Base-by-base conservation (phyloP, 305 asterid genomes). In the Solanum aculeatissimum region DNA sequence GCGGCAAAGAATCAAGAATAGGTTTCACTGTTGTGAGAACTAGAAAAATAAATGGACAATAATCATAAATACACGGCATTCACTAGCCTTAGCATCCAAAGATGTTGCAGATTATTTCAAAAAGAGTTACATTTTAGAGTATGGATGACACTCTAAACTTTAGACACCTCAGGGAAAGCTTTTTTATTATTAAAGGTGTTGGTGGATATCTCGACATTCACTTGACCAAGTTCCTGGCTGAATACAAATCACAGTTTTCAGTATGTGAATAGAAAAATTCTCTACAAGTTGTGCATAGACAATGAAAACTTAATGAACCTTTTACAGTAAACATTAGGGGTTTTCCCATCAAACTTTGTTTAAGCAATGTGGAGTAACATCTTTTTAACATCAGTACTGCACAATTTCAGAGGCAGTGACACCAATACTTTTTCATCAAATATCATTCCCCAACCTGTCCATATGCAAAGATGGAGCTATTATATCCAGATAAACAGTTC, bases 401-500 rank as follows among this genome's bases (percentile, higher is more conserved):
- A 45, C 40, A 45, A 45, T 58, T 45, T 72, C 18, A 45, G 38
- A 72, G 14, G 40, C 81, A 72, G 58, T 72, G 15, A 27, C 63
- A 49, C 57, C 38, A 19, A 60, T 29, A 60, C 53, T 14, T 82
- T 55, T 38, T 63, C 40, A 68, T 55, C 57, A 27, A 38, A 47
- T 81, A 66, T 8, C 60, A 40, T 21, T 29, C 55, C 55, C 62
- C 75, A 90, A 97, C 99, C 98, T 97, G 99, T 71, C 99, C 99
- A 79, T 97, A 97, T 60, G 99, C 99, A 91, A 97, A 97, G 97
- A 97, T 93, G 89, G 98, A 97, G 89, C 99, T 97, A 80, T 97
- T 95, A 87, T 97, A 97, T 80, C 99, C 99, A 38, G 99, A 94
- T 90, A 97, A 89, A 89, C 98, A 97, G 85, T 97, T 97, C 91